Evolutionary conservation across 1,284 basidiomycete species (phyloP).

Genomic region (Cutaneotrichosporon sp.): DNA sequence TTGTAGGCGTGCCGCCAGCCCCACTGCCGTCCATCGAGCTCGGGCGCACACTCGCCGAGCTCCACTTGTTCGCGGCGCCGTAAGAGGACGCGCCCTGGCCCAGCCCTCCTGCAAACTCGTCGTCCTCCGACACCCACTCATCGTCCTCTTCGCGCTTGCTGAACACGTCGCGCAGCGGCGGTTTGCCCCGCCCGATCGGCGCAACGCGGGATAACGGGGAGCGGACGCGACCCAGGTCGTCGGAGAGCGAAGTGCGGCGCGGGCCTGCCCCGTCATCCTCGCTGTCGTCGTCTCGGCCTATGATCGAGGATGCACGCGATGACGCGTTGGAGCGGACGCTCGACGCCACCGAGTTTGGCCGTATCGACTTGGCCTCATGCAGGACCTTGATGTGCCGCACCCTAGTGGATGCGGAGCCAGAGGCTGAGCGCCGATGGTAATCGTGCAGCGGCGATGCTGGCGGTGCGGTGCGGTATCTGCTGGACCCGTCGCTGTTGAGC

Average conservation of each 20-base stretch:
- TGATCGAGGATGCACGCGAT: slow-evolving; percentile 36
- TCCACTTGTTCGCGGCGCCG: slow-evolving; percentile 13
- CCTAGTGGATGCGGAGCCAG: slow-evolving; percentile 41
- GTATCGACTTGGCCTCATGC: slow-evolving; percentile 40
- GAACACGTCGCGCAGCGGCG: slow-evolving; percentile 55
- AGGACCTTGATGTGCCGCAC: slow-evolving; percentile 47
- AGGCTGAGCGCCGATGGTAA: slow-evolving; percentile 45
- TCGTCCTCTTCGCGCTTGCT: slow-evolving; percentile 50
- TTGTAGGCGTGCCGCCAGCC: neutral
- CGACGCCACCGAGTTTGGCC: slow-evolving; percentile 40
- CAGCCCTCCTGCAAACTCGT: slow-evolving; percentile 50
- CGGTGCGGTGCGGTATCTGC: slow-evolving; percentile 21
- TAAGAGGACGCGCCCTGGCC: slow-evolving; percentile 37
- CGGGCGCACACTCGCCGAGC: slow-evolving; percentile 2
- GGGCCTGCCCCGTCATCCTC: slow-evolving; percentile 7
- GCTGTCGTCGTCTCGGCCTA: slow-evolving; percentile 23
- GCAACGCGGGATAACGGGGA: slow-evolving; percentile 2
- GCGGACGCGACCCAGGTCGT: neutral
- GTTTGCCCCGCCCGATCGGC: slow-evolving; percentile 32
- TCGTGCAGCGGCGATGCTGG: slow-evolving; percentile 46
- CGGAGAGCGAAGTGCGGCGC: neutral
- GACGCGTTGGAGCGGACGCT: slow-evolving; percentile 40
- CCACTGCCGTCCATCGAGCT: neutral
- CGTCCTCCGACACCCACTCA: slow-evolving; percentile 46
- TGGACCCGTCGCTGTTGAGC: slow-evolving; percentile 29